Base-by-base conservation (phyloP, 495 filamentous ascomycete species). In the Rhizodiscina lignyota region DNA sequence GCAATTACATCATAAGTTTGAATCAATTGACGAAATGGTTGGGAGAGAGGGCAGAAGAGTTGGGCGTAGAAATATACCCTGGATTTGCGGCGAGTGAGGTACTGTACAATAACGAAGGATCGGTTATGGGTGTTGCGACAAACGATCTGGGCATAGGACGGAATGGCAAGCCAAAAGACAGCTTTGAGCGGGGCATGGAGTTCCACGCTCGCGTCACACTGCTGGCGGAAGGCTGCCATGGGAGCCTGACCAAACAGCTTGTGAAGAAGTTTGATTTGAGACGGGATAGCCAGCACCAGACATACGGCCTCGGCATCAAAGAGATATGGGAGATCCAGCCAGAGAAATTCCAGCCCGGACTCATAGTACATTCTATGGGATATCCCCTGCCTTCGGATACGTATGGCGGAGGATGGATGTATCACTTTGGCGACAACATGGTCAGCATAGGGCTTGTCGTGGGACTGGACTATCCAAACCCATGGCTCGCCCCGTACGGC, bases 61-160 rank as follows among this genome's bases (percentile, higher is more conserved):
- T 94, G 18, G 89, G 87, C n/a, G 91, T 96, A n/a, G 89, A 99
- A 55, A 69, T 99, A 8, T 99, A 94, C 44, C 80, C 89, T 8
- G 89, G 89, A 12, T 96, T 99, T 42, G 87, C 89, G 10, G 89
- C 89, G 5, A 79, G 79, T 22, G 89, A 99, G 58, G 66, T 99
- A 13, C 65, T 99, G 30, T 99, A 94, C 54, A 70, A 71, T 22
- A 42, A 68, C 5, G 86, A 94, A 50, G 87, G 89, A 2, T 79
- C 77, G 2, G 89, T 99, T 22, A 77, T 75, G 56, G 89, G 89
- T 45, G 89, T 99, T 22, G 89, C 89, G 15, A 99, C 89, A 32
- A 96, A 96, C 47, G 91, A 99, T 53, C 55, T 94, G 18, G 89
- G 89, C 4, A 67, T 96, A 32, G 72, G 66, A 3, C 70, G 84